These are phyloP conservation scores for Alternaria alternata DNA, from an alignment of 2,329 filamentous ascomycete species.

Conservation along the genomic window DNA sequence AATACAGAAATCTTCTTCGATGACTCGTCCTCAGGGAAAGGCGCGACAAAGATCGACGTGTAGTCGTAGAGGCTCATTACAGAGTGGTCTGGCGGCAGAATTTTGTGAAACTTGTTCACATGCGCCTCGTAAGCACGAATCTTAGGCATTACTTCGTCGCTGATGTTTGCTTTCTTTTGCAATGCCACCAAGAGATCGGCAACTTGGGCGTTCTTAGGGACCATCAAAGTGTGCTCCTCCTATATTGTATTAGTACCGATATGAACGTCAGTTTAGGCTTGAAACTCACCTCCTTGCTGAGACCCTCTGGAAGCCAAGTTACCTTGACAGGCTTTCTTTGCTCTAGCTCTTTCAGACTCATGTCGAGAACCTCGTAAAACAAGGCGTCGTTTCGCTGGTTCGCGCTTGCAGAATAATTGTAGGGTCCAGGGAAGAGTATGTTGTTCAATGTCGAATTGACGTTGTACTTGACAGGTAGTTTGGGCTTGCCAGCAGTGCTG, in stretches of 20 bases:
- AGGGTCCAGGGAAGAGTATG: conserved; percentile 76
- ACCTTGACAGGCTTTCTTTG: conserved; percentile 89
- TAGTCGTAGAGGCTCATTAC: conserved; percentile 90
- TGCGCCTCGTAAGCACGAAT: conserved; percentile 86
- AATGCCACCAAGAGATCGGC: conserved; percentile 79
- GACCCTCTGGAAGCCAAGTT: conserved; percentile 85
- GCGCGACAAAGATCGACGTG: conserved; percentile 80
- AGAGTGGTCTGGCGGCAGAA: conserved; percentile 72
- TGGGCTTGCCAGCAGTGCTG: conserved; percentile 80
- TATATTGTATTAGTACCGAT: conserved; percentile 48
- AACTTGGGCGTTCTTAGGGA: conserved; percentile 84
- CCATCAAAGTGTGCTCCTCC: conserved; percentile 82
- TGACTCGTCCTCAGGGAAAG: conserved; percentile 74
- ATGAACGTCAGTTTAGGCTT: neutral
- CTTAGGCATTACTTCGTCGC: conserved; percentile 75
- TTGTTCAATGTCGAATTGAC: conserved; percentile 74
- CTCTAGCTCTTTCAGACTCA: conserved; percentile 91
- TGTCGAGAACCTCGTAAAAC: conserved; percentile 93
- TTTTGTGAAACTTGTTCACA: conserved; percentile 82
- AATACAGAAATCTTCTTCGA: conserved; percentile 79
- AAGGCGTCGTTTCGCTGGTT: conserved; percentile 78
- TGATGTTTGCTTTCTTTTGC: conserved; percentile 80
- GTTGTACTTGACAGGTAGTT: conserved; percentile 77
- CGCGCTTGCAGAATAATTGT: conserved; percentile 72
- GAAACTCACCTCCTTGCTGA: conserved; percentile 80